Conservation (phyloP, 2,329 filamentous ascomycete genomes). For the Botrytis aclada region DNA sequence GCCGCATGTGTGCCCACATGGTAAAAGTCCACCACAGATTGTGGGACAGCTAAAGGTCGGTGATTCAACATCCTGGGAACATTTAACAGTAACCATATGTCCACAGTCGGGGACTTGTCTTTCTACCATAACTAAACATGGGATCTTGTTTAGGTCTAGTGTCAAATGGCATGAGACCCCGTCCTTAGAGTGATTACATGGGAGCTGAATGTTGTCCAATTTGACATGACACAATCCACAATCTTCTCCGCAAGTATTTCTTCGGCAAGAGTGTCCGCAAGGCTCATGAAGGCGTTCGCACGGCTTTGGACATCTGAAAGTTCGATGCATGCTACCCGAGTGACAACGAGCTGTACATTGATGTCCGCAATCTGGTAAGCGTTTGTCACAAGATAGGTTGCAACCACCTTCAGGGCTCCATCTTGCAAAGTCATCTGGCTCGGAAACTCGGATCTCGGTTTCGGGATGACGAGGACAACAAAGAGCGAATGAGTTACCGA, state of each 20-base stretch:
- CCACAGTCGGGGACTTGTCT: constrained; percentile 53
- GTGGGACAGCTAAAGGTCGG: constrained; percentile 47
- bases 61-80: constrained; percentile 45
- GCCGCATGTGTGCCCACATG: constrained; percentile 59
- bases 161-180: constrained; percentile 41
- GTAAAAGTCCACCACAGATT: constrained; percentile 45
- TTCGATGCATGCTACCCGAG: constrained; percentile 46
- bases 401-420: constrained; percentile 58
- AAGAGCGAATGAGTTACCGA: constrained; percentile 53
- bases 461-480: constrained; percentile 60
- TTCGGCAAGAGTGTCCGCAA: constrained; percentile 47
- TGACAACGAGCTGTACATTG: constrained; percentile 47
- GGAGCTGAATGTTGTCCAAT: constrained; percentile 39
- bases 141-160: constrained; percentile 46
- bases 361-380: constrained; percentile 45
- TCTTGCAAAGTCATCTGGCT: constrained; percentile 35
- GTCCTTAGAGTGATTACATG: constrained; percentile 41
- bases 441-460: constrained; percentile 34
- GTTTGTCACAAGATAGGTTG: constrained; percentile 33
- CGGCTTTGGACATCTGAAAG: constrained; percentile 45
- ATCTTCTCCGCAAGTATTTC: constrained; percentile 42
- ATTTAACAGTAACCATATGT: constrained; percentile 51
- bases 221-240: constrained; percentile 42
- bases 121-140: constrained; percentile 47
- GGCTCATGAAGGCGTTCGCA: constrained; percentile 44